A percentile compares a stretch with the other conserved stretches of the same genome.
Evolutionary conservation across 2,329 filamentous ascomycete species (phyloP).

Genomic region (Ambrosiella beaveri): DNA sequence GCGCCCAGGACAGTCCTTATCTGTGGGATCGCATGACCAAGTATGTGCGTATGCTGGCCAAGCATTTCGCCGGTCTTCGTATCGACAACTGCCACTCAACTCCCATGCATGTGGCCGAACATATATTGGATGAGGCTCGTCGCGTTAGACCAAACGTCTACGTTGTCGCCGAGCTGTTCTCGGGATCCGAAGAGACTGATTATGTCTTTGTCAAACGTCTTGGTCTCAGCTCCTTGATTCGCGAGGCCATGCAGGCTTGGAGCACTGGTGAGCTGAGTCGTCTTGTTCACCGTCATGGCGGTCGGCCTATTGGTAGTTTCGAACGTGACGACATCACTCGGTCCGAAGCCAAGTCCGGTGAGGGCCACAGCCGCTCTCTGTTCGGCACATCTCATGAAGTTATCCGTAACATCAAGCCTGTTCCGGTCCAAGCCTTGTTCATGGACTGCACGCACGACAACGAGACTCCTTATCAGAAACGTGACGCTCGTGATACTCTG

Average conservation of each 20-base stretch:
- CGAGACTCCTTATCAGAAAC: slow-evolving; percentile 85
- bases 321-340: slow-evolving; percentile 74
- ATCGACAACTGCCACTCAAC: slow-evolving; percentile 99
- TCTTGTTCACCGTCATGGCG: slow-evolving; percentile 83
- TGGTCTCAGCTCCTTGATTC: slow-evolving; percentile 77
- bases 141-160: slow-evolving; percentile 74
- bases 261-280: slow-evolving; percentile 83
- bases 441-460: slow-evolving; percentile 99
- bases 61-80: slow-evolving; percentile 85
- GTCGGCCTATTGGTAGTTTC: slow-evolving; percentile 89
- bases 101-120: slow-evolving; percentile 82
- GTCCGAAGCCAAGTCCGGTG: slow-evolving; percentile 26
- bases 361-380: slow-evolving; percentile 13
- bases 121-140: slow-evolving; percentile 86
- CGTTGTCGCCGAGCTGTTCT: slow-evolving; percentile 88
- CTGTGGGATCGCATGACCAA: slow-evolving; percentile 92
- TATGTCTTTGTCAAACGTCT: slow-evolving; percentile 90
- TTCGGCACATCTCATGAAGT: slow-evolving; percentile 37
- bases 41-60: slow-evolving; percentile 83
- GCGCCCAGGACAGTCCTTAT: slow-evolving; percentile 73
- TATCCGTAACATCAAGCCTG: slow-evolving; percentile 68
- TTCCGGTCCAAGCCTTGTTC: slow-evolving; percentile 80
- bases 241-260: slow-evolving; percentile 98
- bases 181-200: slow-evolving; percentile 87
- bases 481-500: slow-evolving; percentile 82